Evolutionary conservation across 805 yeast species (phyloP).

Genomic region (Kockiozyma suomiensis): DNA sequence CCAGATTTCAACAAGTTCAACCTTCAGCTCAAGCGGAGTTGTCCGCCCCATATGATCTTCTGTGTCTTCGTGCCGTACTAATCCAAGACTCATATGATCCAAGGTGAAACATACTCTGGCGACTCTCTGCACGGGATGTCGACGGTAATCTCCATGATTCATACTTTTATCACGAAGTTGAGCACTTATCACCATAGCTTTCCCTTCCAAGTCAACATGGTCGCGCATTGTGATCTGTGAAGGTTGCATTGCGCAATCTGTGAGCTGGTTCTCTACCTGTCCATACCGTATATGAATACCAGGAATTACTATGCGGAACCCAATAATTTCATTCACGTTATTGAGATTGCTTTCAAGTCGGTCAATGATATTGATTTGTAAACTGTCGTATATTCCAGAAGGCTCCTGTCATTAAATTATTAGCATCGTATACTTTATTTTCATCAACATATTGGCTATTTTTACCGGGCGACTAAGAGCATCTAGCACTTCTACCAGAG

Average conservation of each 20-base stretch:
- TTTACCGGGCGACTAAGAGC: constrained; percentile 37
- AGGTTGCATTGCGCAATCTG: constrained; percentile 10
- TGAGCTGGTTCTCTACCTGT: constrained; percentile 26
- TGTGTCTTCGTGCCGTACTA: constrained; percentile 4
- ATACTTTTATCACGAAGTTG: constrained; percentile 19
- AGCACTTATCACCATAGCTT: constrained; percentile 4
- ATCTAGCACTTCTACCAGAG: constrained; percentile 46
- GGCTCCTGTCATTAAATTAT: constrained; percentile 33
- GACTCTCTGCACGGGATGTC: constrained; percentile 23
- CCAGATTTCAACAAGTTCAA: constrained; percentile 43
- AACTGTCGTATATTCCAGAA: constrained; percentile 49
- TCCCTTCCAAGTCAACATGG: constrained; percentile 25
- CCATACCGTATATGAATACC: constrained; percentile 47
- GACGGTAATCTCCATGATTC: constrained; percentile 1
- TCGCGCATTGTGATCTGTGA: constrained; percentile 4
- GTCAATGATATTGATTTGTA: constrained; percentile 63
- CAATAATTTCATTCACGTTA: constrained; percentile 46
- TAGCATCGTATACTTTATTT: neutral
- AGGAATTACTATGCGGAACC: constrained; percentile 55
- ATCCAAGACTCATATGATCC: constrained; percentile 12
- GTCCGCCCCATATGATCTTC: neutral
- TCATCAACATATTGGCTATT: neutral
- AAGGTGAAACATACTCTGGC: constrained; percentile 21
- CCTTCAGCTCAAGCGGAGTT: constrained; percentile 38
- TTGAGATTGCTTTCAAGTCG: constrained; percentile 46